phyloP scores from a whole-genome alignment of 352 stramenopile species.

The Phytophthora idaei region DNA sequence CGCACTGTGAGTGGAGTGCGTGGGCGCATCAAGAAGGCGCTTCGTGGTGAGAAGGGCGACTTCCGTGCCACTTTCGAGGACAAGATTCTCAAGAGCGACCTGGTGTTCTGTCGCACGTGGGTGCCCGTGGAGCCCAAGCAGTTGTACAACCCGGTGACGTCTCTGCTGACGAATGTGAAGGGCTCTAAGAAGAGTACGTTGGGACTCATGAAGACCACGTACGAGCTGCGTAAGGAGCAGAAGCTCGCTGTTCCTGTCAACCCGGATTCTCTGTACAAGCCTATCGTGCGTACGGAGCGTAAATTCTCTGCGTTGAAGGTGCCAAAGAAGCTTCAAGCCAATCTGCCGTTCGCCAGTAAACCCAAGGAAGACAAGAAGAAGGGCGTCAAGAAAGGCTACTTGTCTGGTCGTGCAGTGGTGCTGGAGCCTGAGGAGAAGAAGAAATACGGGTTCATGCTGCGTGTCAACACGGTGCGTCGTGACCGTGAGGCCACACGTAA shows the following conservation, averaged over 20 bases:
- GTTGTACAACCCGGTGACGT: slow-evolving; percentile 99
- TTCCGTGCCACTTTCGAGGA: slow-evolving; percentile 99
- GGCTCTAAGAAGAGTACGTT: slow-evolving; percentile 54
- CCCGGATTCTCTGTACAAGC: slow-evolving; percentile 98
- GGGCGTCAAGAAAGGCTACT: slow-evolving; percentile 84
- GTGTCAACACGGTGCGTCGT: slow-evolving; percentile 97
- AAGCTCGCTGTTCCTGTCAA: slow-evolving; percentile 96
- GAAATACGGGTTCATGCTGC: slow-evolving; percentile 97
- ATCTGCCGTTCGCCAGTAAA: slow-evolving; percentile 97
- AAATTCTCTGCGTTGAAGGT: slow-evolving; percentile 95
- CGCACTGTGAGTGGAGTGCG: slow-evolving; percentile 99
- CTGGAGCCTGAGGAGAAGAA: slow-evolving; percentile 97
- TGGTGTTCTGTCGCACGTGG: slow-evolving; percentile 99
- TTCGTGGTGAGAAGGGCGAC: slow-evolving; percentile 92
- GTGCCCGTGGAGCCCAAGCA: slow-evolving; percentile 97
- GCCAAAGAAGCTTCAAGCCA: slow-evolving; percentile 97
- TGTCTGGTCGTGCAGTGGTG: slow-evolving; percentile 91
- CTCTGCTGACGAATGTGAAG: slow-evolving; percentile 62
- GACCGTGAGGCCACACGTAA: slow-evolving; percentile 96
- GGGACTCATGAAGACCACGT: slow-evolving; percentile 95
- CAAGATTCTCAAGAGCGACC: slow-evolving; percentile 99
- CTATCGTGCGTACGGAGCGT: slow-evolving; percentile 93
- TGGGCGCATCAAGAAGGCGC: slow-evolving; percentile 97
- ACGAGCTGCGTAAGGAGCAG: slow-evolving; percentile 94
- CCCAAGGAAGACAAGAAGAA: slow-evolving; percentile 95